A percentile compares a stretch with the other conserved stretches of the same genome.
Conservation (phyloP, 352 stramenopile species). For the Globisporangium perplexum region DNA sequence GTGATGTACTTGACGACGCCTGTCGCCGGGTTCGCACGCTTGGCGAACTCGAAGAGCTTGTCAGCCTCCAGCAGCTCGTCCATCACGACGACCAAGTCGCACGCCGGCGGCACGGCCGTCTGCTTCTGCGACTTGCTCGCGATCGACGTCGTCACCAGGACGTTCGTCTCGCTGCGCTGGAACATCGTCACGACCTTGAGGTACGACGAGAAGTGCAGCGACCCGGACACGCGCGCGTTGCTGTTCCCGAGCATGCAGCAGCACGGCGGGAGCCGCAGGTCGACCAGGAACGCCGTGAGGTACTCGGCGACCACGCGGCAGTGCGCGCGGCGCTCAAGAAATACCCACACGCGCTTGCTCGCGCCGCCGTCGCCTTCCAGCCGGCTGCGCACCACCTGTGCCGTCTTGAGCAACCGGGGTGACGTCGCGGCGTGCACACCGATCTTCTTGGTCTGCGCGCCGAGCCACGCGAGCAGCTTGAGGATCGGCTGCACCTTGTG, state of each 20-base stretch:
- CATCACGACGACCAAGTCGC: conserved; percentile 73
- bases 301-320: conserved; percentile 75
- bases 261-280: conserved; percentile 40
- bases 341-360: conserved; percentile 47
- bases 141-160: conserved; percentile 82
- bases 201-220: conserved; percentile 59
- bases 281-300: conserved; percentile 37
- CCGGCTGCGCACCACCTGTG: conserved; percentile 37
- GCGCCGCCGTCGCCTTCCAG: conserved; percentile 27
- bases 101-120: conserved; percentile 32
- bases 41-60: conserved; percentile 69
- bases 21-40: conserved; percentile 26
- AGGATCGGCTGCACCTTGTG: conserved; percentile 45
- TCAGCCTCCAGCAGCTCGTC: conserved; percentile 64
- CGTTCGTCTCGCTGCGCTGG: conserved; percentile 32
- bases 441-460: conserved; percentile 21
- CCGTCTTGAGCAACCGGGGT: conserved; percentile 50
- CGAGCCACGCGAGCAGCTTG: conserved; percentile 52
- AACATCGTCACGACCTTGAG: conserved; percentile 70
- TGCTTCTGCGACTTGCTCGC: conserved; percentile 41
- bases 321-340: conserved; percentile 65
- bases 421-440: conserved; percentile 38
- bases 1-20: conserved; percentile 76
- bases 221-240: conserved; percentile 52
- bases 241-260: conserved; percentile 76